Percentiles rank a stretch among this genome's conserved stretches.
phyloP scores from a whole-genome alignment of 2,329 filamentous ascomycete genomes.

The Pleomassaria siparia region DNA sequence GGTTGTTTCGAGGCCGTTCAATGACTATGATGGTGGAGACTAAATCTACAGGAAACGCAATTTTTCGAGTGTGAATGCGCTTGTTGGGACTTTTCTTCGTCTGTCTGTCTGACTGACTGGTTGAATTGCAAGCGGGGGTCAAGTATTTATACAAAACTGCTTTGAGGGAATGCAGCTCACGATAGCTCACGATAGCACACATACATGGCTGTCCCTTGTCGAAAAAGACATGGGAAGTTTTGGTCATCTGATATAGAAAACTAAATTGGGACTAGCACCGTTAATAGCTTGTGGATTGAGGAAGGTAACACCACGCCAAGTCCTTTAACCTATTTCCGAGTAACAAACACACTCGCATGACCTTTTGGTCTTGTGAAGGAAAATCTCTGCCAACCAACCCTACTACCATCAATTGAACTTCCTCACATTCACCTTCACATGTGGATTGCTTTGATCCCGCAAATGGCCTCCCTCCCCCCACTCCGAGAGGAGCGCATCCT shows the following conservation, averaged over 20 bases:
- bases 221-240: too few species aligned
- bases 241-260: too few species aligned
- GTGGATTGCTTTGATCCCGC: not conserved
- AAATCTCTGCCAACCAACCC: too few species aligned
- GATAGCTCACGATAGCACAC: not conserved
- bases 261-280: not conserved
- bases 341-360: not conserved
- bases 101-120: not conserved
- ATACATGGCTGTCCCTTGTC: too few species aligned
- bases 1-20: not conserved
- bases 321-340: not conserved
- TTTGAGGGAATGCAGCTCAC: not conserved
- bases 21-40: not conserved
- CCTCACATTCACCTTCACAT: not conserved
- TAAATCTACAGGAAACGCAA: not conserved
- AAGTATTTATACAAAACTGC: not conserved
- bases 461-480: not conserved
- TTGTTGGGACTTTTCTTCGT: not conserved
- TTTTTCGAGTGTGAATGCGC: not conserved
- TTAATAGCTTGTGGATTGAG: not conserved
- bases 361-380: not conserved
- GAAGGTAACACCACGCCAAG: not conserved
- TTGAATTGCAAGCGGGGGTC: not conserved
- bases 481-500: not conserved
- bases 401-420: too few species aligned